Evolutionary conservation across 495 filamentous ascomycete genomes (phyloP).

Genomic region (Pseudoneurospora amorphoporcata): DNA sequence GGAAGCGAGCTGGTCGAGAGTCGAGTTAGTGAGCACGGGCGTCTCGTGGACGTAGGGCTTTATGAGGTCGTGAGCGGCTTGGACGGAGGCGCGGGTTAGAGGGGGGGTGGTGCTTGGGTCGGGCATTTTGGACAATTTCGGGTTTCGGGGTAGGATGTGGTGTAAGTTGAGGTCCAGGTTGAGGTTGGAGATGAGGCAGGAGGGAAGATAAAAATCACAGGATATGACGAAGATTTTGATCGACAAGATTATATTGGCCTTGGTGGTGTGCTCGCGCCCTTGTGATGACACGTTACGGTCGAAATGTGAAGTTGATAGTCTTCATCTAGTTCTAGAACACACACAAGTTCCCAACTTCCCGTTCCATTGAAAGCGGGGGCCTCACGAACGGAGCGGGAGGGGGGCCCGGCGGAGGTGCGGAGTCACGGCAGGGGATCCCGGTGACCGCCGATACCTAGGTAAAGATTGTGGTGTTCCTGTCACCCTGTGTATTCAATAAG

Average conservation of each 20-base stretch:
- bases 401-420: not conserved
- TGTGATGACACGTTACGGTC: not conserved
- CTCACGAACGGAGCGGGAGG: not conserved
- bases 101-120: conserved; percentile 40
- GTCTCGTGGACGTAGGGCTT: conserved; percentile 70
- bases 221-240: too few relatives aligned
- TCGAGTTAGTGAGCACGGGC: conserved; percentile 66
- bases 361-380: not conserved
- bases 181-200: not conserved
- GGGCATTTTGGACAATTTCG: conserved; percentile 29
- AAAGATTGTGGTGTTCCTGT: not conserved
- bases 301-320: not conserved
- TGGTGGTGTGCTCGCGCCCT: too few relatives aligned
- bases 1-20: conserved; percentile 65
- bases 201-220: not conserved
- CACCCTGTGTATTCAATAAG: not conserved
- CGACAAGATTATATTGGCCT: too few relatives aligned
- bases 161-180: not conserved
- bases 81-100: conserved; percentile 59
- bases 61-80: conserved; percentile 62
- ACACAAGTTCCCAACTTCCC: not conserved
- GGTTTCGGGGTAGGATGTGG: not conserved
- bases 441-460: not conserved
- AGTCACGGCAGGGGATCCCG: not conserved
- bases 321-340: not conserved